Base-by-base conservation (phyloP, 495 filamentous ascomycete genomes). In the Corynascus novoguineensis region DNA sequence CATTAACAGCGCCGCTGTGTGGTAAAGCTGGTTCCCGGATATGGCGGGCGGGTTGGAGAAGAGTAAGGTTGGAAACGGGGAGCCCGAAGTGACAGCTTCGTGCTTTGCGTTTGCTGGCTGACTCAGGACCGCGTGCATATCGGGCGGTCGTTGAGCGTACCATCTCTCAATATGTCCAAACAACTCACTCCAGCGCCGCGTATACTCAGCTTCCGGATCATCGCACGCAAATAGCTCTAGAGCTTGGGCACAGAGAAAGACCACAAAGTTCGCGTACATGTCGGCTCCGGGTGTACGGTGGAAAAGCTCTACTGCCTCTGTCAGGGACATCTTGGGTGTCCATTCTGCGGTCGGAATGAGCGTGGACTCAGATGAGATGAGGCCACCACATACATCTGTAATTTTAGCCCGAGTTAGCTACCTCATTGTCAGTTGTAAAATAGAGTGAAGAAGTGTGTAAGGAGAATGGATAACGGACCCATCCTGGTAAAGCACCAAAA, bases 31-130 rank as follows among this genome's bases (percentile, higher is more conserved):
- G 27, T 48, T 48, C 7, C 45, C 45, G 4, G 45, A 48, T 25
- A 48, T 48, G 45, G 45, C 45, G 7, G 45, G 45, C 7, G 45
- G 12, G 45, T 48, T 48, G 45, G 45, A 48, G 45, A 48, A 48
- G 1, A 48, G 45, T 17, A 48, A 19, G 45, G 45, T 48, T 27
- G 45, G 45, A n/a, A 48, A 48, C 0, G 45, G 45, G 7, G 45
- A 48, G 11, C 14, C 17, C 4, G 15, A 48, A 17, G 45, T 5
- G 17, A n/a, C n/a, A n/a, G n/a, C 12, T 12, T 48, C 45, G 25
- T 31, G 2, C 25, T 31, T 27, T 5, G 45, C 31, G 25, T 14
- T n/a, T 12, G 45, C 25, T 6, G 45, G 45, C 45, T 31, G 45
- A 27, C 45, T 48, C 25, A 48, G 45, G 45, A 48, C 31, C 8